Evolutionary conservation across 2,329 filamentous ascomycete species (phyloP), one percentile per base, ranked within the genome.

Genomic region (Ceratocystis harringtonii): DNA sequence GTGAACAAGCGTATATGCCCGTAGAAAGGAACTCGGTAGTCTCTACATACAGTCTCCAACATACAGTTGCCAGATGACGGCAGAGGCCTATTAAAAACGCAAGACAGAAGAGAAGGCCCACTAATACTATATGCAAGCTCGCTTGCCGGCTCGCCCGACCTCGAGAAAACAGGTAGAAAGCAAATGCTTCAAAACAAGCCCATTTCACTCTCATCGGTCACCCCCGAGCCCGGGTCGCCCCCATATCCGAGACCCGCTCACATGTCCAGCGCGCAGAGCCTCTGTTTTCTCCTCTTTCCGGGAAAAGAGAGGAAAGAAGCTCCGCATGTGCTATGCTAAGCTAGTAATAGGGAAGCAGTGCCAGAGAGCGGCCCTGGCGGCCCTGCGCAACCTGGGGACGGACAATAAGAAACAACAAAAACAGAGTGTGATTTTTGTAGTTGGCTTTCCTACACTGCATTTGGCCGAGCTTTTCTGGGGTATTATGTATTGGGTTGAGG

Each of bases 401-500:
- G 36, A 41, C 36, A 41, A 41, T 41, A 41, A 15, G 3, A 41
- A 48, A 22, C 45, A 48, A 19, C 19, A 48, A 22, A 48, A 10
- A 22, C 17, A 22, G 45, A 19, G 17, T 19, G 45, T n/a, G 5
- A 1, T 55, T 55, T 28, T 30, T 17, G 19, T 41, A 41, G 36
- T 25, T 55, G 22, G 19, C n/a, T 30, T 25, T 6, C 25, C n/a
- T 5, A 15, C 25, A 5, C 28, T 55, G 25, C 19, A 55, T 55
- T 55, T 55, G 50, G 25, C 50, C 50, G 50, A 55, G 50, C 50
- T 19, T 55, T 55, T 55, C 50, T 55, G 50, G 50, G 50, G 50
- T 55, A 55, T 28, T 5, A 25, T 10, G 50, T 17, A 55, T 28
- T 28, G 22, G 50, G 10, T 28, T 55, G 50, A 25, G 19, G 5